Evolutionary conservation across 2,329 filamentous ascomycete genomes (phyloP).

Genomic region (Rhynchosporium agropyri): DNA sequence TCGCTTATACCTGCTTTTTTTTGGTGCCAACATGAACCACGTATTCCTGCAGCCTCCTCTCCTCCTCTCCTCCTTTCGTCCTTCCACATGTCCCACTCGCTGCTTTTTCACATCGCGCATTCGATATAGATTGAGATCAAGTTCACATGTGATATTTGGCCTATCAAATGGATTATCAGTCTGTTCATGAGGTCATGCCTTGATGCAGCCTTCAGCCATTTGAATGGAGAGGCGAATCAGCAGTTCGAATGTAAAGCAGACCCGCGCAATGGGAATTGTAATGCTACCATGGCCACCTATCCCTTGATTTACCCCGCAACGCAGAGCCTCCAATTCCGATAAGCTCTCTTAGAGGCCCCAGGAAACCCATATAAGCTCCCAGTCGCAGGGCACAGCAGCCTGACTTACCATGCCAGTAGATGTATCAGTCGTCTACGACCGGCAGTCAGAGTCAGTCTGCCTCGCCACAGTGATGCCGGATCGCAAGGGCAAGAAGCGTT

Average conservation of each 20-base stretch:
- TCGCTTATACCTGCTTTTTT: constrained; percentile 2
- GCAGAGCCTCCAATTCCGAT: constrained; percentile 24
- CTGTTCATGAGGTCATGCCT: constrained; percentile 9
- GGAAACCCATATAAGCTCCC: constrained; percentile 1
- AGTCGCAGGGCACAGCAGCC: constrained; percentile 14
- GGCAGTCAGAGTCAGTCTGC: constrained; percentile 4
- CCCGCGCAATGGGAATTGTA: not conserved
- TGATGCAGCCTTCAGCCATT: constrained; percentile 16
- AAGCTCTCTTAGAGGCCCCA: not conserved
- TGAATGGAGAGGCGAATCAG: constrained; percentile 9
- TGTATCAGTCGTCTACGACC: not conserved
- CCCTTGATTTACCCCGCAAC: constrained; percentile 21
- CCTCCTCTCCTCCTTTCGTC: constrained; percentile 15
- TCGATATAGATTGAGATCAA: not conserved
- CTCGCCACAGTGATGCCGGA: constrained; percentile 12
- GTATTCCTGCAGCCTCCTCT: constrained; percentile 10
- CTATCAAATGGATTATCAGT: constrained; percentile 7
- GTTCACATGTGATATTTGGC: constrained; percentile 17
- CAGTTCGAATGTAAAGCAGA: not conserved
- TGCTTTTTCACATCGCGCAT: constrained; percentile 19
- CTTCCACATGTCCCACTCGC: constrained; percentile 21
- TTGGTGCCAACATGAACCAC: not conserved
- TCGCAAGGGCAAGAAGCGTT: constrained; percentile 9
- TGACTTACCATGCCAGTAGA: not conserved
- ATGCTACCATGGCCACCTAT: not conserved